These are phyloP conservation scores for Fusarium annulatum DNA, from an alignment of 2,329 filamentous ascomycete genomes.

Conservation along the genomic window DNA sequence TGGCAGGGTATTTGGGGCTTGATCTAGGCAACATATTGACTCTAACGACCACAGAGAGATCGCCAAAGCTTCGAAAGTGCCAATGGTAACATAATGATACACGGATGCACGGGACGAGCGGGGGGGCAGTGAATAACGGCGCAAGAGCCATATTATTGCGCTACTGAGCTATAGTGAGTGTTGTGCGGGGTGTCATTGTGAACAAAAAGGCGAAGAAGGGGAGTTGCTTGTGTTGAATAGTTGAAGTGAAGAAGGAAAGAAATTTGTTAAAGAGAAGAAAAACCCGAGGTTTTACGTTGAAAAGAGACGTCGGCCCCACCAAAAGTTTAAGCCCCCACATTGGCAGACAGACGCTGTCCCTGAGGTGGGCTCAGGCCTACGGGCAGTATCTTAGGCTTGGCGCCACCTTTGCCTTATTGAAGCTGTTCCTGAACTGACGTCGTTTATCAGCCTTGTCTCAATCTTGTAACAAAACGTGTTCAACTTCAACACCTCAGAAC, in stretches of 20 bases:
- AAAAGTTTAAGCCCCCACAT: conserved; percentile 8
- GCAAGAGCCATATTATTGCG: conserved; percentile 21
- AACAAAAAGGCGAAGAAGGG: not conserved
- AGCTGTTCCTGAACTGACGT: conserved; percentile 36
- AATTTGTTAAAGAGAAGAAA: conserved; percentile 14
- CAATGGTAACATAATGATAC: conserved; percentile 48
- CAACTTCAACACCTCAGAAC: conserved; percentile 18
- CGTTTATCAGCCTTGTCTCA: conserved; percentile 30
- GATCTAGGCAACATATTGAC: conserved; percentile 90
- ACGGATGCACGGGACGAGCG: not conserved
- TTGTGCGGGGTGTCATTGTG: not conserved
- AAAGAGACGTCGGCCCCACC: conserved; percentile 35
- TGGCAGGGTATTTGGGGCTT: conserved; percentile 83
- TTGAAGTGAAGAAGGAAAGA: conserved; percentile 28
- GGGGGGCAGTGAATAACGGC: conserved; percentile 3
- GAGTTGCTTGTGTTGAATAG: not conserved
- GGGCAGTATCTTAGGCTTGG: conserved; percentile 9
- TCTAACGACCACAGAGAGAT: conserved; percentile 77
- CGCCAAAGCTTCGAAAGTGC: conserved; percentile 96
- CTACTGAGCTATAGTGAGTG: conserved; percentile 27
- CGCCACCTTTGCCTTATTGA: conserved; percentile 30
- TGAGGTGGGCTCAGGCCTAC: not conserved
- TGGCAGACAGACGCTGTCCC: not conserved
- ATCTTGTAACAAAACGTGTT: conserved; percentile 33
- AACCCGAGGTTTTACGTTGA: conserved; percentile 29